Percentiles rank a stretch among this genome's conserved stretches.
Evolutionary conservation across 73 alveolate species (phyloP).

Genomic region (Tetrahymena elliotti): DNA sequence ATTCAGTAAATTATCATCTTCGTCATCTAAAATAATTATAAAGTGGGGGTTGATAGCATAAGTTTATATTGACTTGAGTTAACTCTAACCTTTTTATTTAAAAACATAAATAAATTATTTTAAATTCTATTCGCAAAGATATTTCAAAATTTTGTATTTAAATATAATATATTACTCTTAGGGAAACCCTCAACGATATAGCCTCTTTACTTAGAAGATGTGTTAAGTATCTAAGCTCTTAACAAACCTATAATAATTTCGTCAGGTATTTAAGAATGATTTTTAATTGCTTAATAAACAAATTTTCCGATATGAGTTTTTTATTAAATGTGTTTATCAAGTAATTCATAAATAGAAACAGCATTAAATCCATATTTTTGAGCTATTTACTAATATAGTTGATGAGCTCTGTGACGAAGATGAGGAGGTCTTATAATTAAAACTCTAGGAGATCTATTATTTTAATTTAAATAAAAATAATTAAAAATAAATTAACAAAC

Average conservation of each 20-base stretch:
- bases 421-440: slow-evolving; percentile 31
- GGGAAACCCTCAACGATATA: slow-evolving; percentile 41
- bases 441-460: slow-evolving; percentile 31
- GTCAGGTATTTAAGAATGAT: slow-evolving; percentile 6
- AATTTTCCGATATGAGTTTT: slow-evolving; percentile 23
- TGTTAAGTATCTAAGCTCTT: slow-evolving; percentile 6
- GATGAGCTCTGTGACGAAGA: slow-evolving; percentile 10
- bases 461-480: not conserved
- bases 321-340: not conserved
- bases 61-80: not conserved
- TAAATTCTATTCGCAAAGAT: too few relatives aligned
- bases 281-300: not conserved
- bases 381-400: not conserved
- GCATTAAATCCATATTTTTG: slow-evolving; percentile 25
- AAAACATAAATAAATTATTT: not conserved
- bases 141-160: too few relatives aligned
- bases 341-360: slow-evolving; percentile 4
- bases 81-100: not conserved
- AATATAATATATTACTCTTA: not conserved
- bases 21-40: slow-evolving; percentile 14
- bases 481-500: not conserved
- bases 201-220: slow-evolving; percentile 30
- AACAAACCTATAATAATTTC: slow-evolving; percentile 19
- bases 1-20: slow-evolving; percentile 21
- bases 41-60: slow-evolving; percentile 4